A percentile compares a stretch with the other conserved stretches of the same genome.
phyloP scores from a whole-genome alignment of 495 filamentous ascomycete genomes.

The Rusavskia elegans region DNA sequence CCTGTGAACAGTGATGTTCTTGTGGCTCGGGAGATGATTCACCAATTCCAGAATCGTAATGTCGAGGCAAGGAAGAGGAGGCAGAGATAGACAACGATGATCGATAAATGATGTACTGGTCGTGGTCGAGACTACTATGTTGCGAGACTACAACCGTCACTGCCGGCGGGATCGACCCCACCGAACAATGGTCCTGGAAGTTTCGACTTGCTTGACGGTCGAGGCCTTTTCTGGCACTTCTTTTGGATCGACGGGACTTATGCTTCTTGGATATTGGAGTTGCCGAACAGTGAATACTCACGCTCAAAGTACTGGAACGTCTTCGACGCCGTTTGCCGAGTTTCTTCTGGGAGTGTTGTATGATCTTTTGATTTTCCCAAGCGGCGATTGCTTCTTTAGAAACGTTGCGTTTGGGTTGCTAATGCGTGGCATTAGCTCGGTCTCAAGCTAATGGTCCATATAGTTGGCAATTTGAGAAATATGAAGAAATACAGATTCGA shows the following conservation, averaged over 20 bases:
- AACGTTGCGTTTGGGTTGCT: constrained; percentile 29
- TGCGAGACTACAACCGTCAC: constrained; percentile 9
- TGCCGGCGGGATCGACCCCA: neutral
- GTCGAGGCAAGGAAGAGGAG: neutral
- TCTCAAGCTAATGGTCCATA: too few species aligned
- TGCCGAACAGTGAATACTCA: neutral
- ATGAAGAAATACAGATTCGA: neutral
- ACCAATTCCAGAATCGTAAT: neutral
- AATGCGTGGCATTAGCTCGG: neutral
- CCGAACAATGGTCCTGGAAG: neutral
- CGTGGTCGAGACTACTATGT: constrained; percentile 9
- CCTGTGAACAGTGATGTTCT: neutral
- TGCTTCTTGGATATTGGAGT: neutral
- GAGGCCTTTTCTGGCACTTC: neutral
- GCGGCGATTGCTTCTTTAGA: constrained; percentile 18
- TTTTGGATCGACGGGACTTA: neutral
- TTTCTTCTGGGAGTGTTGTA: neutral
- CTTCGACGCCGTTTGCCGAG: neutral
- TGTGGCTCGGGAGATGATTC: constrained; percentile 1
- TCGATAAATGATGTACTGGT: constrained; percentile 10
- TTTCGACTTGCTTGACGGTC: neutral
- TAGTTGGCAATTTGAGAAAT: too few species aligned
- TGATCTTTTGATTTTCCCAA: constrained; percentile 19
- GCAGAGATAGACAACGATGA: constrained; percentile 8
- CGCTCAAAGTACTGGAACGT: neutral